Evolutionary conservation across 1,284 basidiomycete species (phyloP).

Genomic region (Ceratobasidium theobromae): DNA sequence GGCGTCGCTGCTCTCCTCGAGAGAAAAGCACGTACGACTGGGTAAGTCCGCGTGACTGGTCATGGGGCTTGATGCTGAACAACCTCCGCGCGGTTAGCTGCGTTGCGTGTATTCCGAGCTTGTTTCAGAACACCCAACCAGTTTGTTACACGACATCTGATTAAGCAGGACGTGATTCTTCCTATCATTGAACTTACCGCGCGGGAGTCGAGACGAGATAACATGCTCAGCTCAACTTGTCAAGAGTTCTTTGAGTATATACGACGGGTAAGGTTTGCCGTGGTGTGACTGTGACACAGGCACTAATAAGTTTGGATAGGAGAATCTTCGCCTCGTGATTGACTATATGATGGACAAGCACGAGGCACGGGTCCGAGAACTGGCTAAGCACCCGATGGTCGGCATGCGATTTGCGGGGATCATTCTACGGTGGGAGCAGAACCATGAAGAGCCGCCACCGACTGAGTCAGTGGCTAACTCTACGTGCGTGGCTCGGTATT

Average conservation of each 20-base stretch:
- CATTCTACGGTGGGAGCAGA: slow-evolving; percentile 85
- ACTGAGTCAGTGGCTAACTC: slow-evolving; percentile 27
- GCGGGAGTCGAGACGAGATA: slow-evolving; percentile 83
- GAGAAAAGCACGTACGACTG: slow-evolving; percentile 89
- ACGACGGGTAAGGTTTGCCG: slow-evolving; percentile 61
- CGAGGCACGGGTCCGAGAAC: slow-evolving; percentile 61
- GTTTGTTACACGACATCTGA: slow-evolving; percentile 81
- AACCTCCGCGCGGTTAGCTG: slow-evolving; percentile 57
- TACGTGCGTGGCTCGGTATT: slow-evolving; percentile 16
- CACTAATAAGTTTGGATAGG: slow-evolving; percentile 50
- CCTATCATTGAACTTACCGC: slow-evolving; percentile 82
- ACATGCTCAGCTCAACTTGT: slow-evolving; percentile 90
- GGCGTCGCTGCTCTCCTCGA: slow-evolving; percentile 75
- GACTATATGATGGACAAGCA: slow-evolving; percentile 81
- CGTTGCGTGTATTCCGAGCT: slow-evolving; percentile 88
- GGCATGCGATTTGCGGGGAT: slow-evolving; percentile 71
- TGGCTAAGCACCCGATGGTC: slow-evolving; percentile 64
- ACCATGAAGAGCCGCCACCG: slow-evolving; percentile 74
- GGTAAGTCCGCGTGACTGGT: slow-evolving; percentile 53
- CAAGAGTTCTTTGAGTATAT: slow-evolving; percentile 94
- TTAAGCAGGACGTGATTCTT: slow-evolving; percentile 81
- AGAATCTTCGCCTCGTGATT: slow-evolving; percentile 85
- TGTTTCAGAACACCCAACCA: slow-evolving; percentile 84
- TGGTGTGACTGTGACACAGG: not conserved
- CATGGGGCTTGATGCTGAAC: not conserved